Conservation (phyloP, 305 asterid species). For the Fraxinus baroniana region DNA sequence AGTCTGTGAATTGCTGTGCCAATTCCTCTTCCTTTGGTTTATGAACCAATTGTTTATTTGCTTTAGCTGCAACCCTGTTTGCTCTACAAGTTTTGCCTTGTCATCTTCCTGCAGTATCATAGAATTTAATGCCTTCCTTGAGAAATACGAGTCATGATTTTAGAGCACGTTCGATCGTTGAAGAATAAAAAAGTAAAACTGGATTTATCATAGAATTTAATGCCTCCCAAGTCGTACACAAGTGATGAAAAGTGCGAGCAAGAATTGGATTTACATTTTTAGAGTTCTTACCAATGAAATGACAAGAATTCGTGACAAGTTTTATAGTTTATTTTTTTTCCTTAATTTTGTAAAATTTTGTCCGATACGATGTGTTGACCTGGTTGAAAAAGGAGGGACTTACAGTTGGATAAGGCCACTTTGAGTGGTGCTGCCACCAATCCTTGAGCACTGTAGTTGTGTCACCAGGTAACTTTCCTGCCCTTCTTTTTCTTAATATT, state of each 20-base stretch:
- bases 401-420: slow-evolving; percentile 98
- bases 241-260: too few species aligned
- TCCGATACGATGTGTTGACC: not conserved
- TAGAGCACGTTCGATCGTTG: not conserved
- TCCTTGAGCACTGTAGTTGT: slow-evolving; percentile 76
- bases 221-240: too few species aligned
- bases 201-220: too few species aligned
- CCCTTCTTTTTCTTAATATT: slow-evolving; percentile 83
- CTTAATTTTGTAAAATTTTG: not conserved
- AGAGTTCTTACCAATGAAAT: not conserved
- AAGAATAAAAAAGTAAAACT: not conserved
- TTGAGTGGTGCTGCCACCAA: slow-evolving; percentile 95
- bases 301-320: not conserved
- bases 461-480: slow-evolving; percentile 87
- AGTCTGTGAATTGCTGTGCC: slow-evolving; percentile 81
- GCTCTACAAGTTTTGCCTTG: slow-evolving; percentile 82
- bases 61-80: slow-evolving; percentile 80
- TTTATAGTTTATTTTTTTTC: not conserved
- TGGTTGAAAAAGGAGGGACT: not conserved
- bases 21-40: slow-evolving; percentile 80
- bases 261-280: too few species aligned
- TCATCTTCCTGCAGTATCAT: slow-evolving; percentile 66
- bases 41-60: slow-evolving; percentile 88
- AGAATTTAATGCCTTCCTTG: not conserved
- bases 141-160: too few species aligned